Evolutionary conservation across 2,329 filamentous ascomycete species (phyloP).

Genomic region (Macrophomina pseudophaseolina): DNA sequence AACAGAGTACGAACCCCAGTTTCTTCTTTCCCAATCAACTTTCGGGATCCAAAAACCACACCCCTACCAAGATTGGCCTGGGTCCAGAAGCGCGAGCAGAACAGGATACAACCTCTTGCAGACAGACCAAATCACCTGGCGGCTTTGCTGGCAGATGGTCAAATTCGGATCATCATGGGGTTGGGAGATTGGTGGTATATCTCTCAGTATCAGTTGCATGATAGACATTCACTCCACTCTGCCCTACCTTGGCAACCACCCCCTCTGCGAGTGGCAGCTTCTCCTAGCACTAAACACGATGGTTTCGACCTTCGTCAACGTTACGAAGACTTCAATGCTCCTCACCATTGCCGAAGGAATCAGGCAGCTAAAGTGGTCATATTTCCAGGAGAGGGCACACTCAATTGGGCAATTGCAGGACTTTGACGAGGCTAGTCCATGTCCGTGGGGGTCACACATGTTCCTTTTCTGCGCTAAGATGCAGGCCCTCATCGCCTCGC

Average conservation of each 20-base stretch:
- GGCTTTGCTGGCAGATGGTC: not conserved
- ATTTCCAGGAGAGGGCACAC: slow-evolving; percentile 30
- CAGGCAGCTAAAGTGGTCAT: slow-evolving; percentile 45
- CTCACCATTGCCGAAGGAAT: slow-evolving; percentile 39
- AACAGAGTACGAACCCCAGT: no score
- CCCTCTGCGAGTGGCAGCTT: not conserved
- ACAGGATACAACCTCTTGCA: not conserved
- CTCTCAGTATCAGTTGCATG: not conserved
- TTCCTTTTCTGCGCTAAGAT: not conserved
- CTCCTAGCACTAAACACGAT: slow-evolving; percentile 36
- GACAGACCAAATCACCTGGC: not conserved
- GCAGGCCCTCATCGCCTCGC: not conserved
- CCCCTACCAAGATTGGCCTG: not conserved
- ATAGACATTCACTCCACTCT: not conserved
- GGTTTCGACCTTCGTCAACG: slow-evolving; percentile 41
- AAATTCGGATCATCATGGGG: not conserved
- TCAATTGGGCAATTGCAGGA: slow-evolving; percentile 34
- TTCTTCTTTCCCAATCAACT: no score
- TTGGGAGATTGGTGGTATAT: not conserved
- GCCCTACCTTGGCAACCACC: not conserved
- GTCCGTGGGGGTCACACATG: not conserved
- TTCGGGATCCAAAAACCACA: no score
- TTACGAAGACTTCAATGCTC: slow-evolving; percentile 39
- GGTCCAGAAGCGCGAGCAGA: not conserved
- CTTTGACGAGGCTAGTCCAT: slow-evolving; percentile 39